phyloP scores from a whole-genome alignment of 2,329 filamentous ascomycete species.

The Zarea fungicola region DNA sequence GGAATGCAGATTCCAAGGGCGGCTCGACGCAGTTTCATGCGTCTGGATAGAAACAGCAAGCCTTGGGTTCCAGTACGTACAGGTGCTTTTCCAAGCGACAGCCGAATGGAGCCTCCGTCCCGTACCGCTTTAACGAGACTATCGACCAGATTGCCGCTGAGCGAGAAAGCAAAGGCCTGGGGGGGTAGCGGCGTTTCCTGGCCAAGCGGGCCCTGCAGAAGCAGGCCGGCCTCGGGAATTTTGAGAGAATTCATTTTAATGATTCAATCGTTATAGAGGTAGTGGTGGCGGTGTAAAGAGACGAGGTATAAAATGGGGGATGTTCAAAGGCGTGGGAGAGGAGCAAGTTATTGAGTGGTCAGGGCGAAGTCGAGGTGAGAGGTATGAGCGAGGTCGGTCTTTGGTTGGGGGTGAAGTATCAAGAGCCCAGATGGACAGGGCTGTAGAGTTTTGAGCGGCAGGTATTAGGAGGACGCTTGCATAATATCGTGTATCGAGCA shows the following conservation, averaged over 20 bases:
- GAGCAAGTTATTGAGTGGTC: not conserved
- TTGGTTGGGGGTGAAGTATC: no score
- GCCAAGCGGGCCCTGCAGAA: slow-evolving; percentile 46
- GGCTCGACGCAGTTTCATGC: not conserved
- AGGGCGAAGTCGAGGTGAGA: not conserved
- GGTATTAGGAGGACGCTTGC: not conserved
- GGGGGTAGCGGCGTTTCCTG: slow-evolving; percentile 41
- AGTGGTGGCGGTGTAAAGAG: slow-evolving; percentile 3
- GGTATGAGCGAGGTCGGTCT: no score
- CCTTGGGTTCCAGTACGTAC: slow-evolving; percentile 42
- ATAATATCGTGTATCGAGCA: slow-evolving; percentile 4
- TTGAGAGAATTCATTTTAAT: slow-evolving; percentile 47
- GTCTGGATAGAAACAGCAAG: not conserved
- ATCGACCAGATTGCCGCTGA: slow-evolving; percentile 54
- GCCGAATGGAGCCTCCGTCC: slow-evolving; percentile 50
- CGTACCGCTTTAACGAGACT: slow-evolving; percentile 57
- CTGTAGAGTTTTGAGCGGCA: no score
- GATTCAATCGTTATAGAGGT: not conserved
- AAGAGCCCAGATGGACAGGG: no score
- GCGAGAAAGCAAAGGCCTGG: slow-evolving; percentile 54
- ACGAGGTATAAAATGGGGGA: not conserved
- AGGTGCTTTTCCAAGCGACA: slow-evolving; percentile 53
- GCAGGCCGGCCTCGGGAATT: slow-evolving; percentile 53
- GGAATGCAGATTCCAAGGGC: not conserved
- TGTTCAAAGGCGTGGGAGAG: not conserved